phyloP scores from a whole-genome alignment of 495 filamentous ascomycete species.

The Sporormia fimetaria region DNA sequence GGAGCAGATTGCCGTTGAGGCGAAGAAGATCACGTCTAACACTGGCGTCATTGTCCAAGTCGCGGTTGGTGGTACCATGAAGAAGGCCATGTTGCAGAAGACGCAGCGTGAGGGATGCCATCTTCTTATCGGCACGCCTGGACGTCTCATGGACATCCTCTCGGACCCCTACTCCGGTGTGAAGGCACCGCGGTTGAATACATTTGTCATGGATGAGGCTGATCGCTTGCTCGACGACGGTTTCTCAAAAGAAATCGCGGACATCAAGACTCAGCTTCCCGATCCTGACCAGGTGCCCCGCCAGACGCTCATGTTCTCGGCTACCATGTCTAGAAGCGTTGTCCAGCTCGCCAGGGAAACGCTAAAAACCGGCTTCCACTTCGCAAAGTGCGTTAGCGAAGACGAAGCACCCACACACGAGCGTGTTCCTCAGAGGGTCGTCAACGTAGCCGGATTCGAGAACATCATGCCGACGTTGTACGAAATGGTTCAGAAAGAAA shows the following conservation, averaged over 20 bases:
- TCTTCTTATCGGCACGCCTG: constrained; percentile 81
- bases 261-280: constrained; percentile 60
- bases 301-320: constrained; percentile 89
- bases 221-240: constrained; percentile 86
- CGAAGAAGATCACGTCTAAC: constrained; percentile 50
- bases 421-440: constrained; percentile 64
- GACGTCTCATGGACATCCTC: constrained; percentile 75
- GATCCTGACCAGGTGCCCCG: constrained; percentile 47
- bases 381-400: constrained; percentile 67
- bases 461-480: constrained; percentile 66
- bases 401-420: constrained; percentile 79
- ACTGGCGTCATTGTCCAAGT: constrained; percentile 69
- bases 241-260: constrained; percentile 64
- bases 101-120: constrained; percentile 73
- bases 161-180: constrained; percentile 55
- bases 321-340: constrained; percentile 77
- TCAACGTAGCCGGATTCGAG: constrained; percentile 53
- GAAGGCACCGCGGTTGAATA: constrained; percentile 57
- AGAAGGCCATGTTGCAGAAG: constrained; percentile 46
- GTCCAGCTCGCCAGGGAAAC: constrained; percentile 60
- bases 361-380: constrained; percentile 64
- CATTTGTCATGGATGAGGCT: constrained; percentile 89
- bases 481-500: constrained; percentile 56
- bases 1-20: constrained; percentile 84
- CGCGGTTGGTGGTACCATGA: constrained; percentile 82